Percentiles rank a stretch among this genome's conserved stretches.
phyloP scores from a whole-genome alignment of 129 eudicot species.

The Flaveria sonorensis region DNA sequence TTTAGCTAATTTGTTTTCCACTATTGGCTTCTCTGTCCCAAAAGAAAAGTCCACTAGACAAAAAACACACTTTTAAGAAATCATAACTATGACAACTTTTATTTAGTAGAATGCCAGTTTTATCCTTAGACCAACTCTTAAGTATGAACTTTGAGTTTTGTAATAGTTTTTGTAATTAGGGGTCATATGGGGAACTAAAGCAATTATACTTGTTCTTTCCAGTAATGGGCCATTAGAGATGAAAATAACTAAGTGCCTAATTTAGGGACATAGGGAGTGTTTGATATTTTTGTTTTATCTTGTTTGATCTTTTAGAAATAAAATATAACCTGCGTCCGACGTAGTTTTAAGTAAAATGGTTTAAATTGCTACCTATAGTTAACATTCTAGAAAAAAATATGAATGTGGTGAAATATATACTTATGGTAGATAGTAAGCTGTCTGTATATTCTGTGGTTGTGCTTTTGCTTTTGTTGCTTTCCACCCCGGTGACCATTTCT shows the following conservation, averaged over 20 bases:
- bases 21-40: too few species aligned
- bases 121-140: not conserved
- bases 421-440: constrained; percentile 51
- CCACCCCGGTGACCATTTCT: constrained; percentile 67
- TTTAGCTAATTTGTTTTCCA: too few species aligned
- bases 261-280: not conserved
- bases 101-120: not conserved
- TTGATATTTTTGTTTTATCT: not conserved
- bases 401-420: constrained; percentile 13
- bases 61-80: too few species aligned
- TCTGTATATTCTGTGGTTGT: constrained; percentile 52
- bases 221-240: too few species aligned
- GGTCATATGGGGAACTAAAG: not conserved
- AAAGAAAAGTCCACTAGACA: too few species aligned
- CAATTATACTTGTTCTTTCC: not conserved
- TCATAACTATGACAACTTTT: too few species aligned
- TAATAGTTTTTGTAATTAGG: not conserved
- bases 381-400: not conserved
- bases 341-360: not conserved
- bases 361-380: not conserved
- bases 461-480: constrained; percentile 55
- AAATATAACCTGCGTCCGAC: too few species aligned
- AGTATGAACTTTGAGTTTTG: not conserved
- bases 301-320: too few species aligned
- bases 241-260: too few species aligned